Base-by-base conservation (phyloP, 176 grass and related monocot species). In the Stipa capillata region DNA sequence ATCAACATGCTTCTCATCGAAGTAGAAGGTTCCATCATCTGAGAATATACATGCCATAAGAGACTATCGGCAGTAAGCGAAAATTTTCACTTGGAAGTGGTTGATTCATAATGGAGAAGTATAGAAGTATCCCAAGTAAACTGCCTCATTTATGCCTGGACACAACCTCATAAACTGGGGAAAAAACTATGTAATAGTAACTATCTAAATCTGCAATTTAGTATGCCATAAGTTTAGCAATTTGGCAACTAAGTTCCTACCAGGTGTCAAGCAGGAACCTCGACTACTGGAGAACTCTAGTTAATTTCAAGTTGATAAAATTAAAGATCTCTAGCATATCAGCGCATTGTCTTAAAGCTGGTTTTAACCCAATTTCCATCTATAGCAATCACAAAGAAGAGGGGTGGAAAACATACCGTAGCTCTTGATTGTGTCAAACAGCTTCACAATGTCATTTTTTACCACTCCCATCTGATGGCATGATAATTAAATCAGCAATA, bases 1-100 rank as follows among this genome's bases (percentile, higher is more conserved):
- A 85, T 99, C 97, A 77, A 89, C 79, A 84, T 96, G 81, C 82
- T 96, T 99, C 72, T 99, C 97, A 37, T 99, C 92, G 47, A 99
- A 99, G 88, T 96, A 99, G 49, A 91, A 89, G 29, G 86, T 91
- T 43, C 92, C 90, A 59, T 99, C 97, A 65, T 93, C 97, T 99
- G 62, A 27, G 58, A 29, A 75, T 36, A 85, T 65, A 41, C 59
- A 73, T 60, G 71, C 7, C 25, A 87, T 52, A 60, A 65, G 17
- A 49, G 65, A 44, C 47, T 47, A 33, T 83, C 67, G 44, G 39
- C 24, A 76, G 59, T 37, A 32, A 47, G 13, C 57, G 41, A 57
- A 16, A 42, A 58, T 24, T 77, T 69, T 62, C 34, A 39, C 13
- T 34, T 53, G 55, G 41, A 67, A 31, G 8, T 35, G 40, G 14